Base-by-base conservation (phyloP, 495 filamentous ascomycete species). In the Cercophora sp. region DNA sequence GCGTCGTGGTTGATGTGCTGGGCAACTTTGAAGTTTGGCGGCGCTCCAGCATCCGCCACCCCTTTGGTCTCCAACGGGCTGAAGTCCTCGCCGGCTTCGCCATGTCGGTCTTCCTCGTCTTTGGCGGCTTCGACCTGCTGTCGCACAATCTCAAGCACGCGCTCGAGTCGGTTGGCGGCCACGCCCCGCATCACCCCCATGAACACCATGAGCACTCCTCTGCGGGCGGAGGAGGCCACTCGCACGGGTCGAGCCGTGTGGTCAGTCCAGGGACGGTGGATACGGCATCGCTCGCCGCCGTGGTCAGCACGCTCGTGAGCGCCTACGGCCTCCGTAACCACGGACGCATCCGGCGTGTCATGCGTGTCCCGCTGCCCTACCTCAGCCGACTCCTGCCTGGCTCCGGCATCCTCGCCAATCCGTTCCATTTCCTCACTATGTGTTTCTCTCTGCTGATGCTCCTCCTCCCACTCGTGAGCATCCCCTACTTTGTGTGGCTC, bases 1-100 rank as follows among this genome's bases (percentile, higher is more conserved):
- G 92, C 62, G 91, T 96, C 1, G 84, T 79, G 1, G 93, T 97
- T 37, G 93, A 97, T 62, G 88, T 97, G 0, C 77, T 96, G 25
- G 81, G 86, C 25, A 97, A 97, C 68, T 98, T 98, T 59, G 92
- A 96, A 63, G 92, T 96, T 3, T 97, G 94, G 94, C 91, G 89
- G 52, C 81, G 93, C 34, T 91, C 88, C 46, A 91, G 83, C 55
- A 88, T 98, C 52, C 84, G 88, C 3, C 91, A 97, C 70, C 94
- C 93, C 4, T 98, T 98, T 64, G 93, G 81, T 15, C 76, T 96
- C 8, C 89, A 96, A 65, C 82, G 93, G 35, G 87, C 88, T 37
- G 93, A 98, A 63, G 91, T 98, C 1, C 76, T 98, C 2, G 91
- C 90, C 39, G 93, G 93, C n/a, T 96, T 98, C 52, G 93, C 90